phyloP scores from a whole-genome alignment of 805 yeast genomes.

The Candida pini region DNA sequence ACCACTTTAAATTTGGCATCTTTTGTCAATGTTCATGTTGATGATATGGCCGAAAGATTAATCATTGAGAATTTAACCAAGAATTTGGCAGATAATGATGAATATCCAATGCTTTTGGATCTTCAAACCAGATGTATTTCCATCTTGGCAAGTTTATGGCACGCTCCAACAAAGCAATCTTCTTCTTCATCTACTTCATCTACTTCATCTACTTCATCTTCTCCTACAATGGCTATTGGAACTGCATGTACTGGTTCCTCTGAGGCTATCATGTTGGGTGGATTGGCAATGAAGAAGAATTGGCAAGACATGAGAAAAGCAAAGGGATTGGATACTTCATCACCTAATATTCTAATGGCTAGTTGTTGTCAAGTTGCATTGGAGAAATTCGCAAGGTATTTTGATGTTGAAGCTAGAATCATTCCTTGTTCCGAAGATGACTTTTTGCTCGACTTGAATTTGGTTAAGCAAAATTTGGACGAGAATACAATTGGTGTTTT shows the following conservation, averaged over 20 bases:
- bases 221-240: constrained; percentile 88
- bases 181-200: constrained; percentile 59
- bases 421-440: constrained; percentile 60
- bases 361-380: constrained; percentile 90
- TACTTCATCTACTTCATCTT: constrained; percentile 91
- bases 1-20: constrained; percentile 84
- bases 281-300: constrained; percentile 82
- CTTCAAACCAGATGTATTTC: constrained; percentile 78
- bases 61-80: constrained; percentile 70
- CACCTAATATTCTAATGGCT: constrained; percentile 89
- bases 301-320: constrained; percentile 71
- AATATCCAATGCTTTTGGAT: constrained; percentile 80
- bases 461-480: constrained; percentile 62
- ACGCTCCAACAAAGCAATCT: constrained; percentile 42
- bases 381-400: constrained; percentile 90
- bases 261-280: constrained; percentile 92
- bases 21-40: constrained; percentile 74
- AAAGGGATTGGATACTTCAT: constrained; percentile 50
- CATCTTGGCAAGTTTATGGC: constrained; percentile 76
- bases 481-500: constrained; percentile 91
- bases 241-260: constrained; percentile 93
- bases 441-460: constrained; percentile 57
- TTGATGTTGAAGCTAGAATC: constrained; percentile 82
- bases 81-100: constrained; percentile 90
- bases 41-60: constrained; percentile 47